Evolutionary conservation across 331 rosid genomes (phyloP), one percentile per base, ranked within the genome.

Genomic region (Stylosanthes scabra): DNA sequence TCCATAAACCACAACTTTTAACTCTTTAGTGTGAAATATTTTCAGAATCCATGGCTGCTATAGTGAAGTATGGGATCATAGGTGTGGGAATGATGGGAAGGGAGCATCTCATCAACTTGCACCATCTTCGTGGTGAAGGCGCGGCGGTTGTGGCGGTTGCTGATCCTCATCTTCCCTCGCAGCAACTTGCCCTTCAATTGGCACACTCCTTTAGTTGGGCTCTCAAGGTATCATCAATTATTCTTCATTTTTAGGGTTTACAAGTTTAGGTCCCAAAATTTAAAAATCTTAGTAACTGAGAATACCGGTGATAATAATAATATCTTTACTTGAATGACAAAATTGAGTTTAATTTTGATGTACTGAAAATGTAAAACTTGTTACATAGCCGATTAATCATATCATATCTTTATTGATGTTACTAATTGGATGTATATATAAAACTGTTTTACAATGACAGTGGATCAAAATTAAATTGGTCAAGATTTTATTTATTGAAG

Each of bases 11-110:
- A 50, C 25, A 70, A 41, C 29, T 6, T 5, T 20, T 1, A 56
- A n/a, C n/a, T n/a, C n/a, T n/a, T n/a, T n/a, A 7, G 2, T 16
- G 44, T 14, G n/a, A n/a, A 47, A 20, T 29, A 20, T 76, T 15
- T 70, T 62, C 52, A 55, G 41, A 71, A 64, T 66, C 68, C 25
- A 87, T 87, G 96, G 89, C 84, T 8, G 54, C 54, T 63, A 63
- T 66, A 2, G 84, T 89, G 51, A 91, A 88, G 71, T 93, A 93
- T 34, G 98, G 98, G 78, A 91, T 93, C 68, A 86, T 93, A 11
- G 97, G 98, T 3, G 98, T 88, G 66, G 98, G 98, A 60, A 93
- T 93, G 98, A 93, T 93, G 98, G 98, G 97, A 50, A 82, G 96
- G 47, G 97, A 91, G 79, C 98, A 91, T 85, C 96, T 93, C 52